These are phyloP conservation scores for Gaeumannomyces sp. DNA, from an alignment of 2,329 filamentous ascomycete species.

Conservation along the genomic window DNA sequence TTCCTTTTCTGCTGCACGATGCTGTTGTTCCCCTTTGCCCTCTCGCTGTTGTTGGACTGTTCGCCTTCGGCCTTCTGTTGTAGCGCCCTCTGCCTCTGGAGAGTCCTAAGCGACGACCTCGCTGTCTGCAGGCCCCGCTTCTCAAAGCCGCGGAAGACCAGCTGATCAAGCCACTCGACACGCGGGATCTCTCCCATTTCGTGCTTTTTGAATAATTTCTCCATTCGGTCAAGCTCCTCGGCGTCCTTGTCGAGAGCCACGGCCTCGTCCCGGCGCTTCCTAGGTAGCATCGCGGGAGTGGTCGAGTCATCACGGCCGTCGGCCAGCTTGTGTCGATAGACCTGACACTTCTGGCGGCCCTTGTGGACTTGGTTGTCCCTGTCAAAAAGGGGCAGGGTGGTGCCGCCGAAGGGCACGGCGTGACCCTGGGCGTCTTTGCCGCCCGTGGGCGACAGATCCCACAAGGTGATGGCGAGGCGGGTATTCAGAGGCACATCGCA, in stretches of 20 bases:
- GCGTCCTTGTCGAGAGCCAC: slow-evolving; percentile 59
- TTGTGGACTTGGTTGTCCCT: slow-evolving; percentile 85
- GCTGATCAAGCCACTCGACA: slow-evolving; percentile 90
- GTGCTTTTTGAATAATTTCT: slow-evolving; percentile 90
- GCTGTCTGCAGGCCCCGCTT: slow-evolving; percentile 63
- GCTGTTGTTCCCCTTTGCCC: slow-evolving; percentile 22
- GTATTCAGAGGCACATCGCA: slow-evolving; percentile 74
- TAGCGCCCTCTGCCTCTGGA: slow-evolving; percentile 37
- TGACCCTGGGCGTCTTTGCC: slow-evolving; percentile 64
- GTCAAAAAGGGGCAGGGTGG: slow-evolving; percentile 88
- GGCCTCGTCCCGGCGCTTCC: slow-evolving; percentile 38
- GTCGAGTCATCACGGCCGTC: slow-evolving; percentile 77
- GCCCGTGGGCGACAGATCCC: slow-evolving; percentile 83
- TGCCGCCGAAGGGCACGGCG: slow-evolving; percentile 87
- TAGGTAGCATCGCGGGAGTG: slow-evolving; percentile 65
- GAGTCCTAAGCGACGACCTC: slow-evolving; percentile 54
- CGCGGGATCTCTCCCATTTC: slow-evolving; percentile 95
- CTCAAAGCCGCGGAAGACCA: slow-evolving; percentile 87
- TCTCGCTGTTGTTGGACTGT: slow-evolving; percentile 16
- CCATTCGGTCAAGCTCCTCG: slow-evolving; percentile 84
- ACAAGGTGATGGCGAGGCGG: slow-evolving; percentile 85
- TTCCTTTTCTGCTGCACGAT: slow-evolving; percentile 28
- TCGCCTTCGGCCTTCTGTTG: slow-evolving; percentile 25
- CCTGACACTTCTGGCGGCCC: slow-evolving; percentile 82
- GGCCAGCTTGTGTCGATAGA: slow-evolving; percentile 76